Percentiles rank a stretch among this genome's conserved stretches.
These are phyloP conservation scores for Combretum micranthum DNA, from an alignment of 345 rosid genomes.

Conservation along the genomic window DNA sequence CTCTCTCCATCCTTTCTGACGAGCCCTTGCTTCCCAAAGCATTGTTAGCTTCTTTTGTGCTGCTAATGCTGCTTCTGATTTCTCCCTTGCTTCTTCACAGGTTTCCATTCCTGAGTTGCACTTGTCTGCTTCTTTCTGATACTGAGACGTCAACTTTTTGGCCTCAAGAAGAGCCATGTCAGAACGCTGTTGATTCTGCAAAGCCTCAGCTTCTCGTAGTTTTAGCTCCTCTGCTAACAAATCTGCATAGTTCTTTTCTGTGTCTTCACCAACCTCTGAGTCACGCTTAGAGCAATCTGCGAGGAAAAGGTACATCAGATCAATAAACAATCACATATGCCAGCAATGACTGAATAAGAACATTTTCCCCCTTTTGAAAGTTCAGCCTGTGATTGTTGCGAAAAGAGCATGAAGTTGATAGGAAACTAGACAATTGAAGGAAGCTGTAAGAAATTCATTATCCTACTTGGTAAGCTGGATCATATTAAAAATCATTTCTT, in stretches of 20 bases:
- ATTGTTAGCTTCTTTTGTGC: conserved; percentile 72
- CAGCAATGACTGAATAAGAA: not conserved
- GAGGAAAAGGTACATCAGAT: not conserved
- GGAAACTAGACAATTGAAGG: not conserved
- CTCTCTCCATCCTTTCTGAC: conserved; percentile 82
- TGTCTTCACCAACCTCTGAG: conserved; percentile 74
- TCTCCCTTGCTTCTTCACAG: conserved; percentile 94
- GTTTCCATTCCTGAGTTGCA: conserved; percentile 98
- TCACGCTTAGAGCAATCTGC: conserved; percentile 85
- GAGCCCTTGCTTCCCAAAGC: conserved; percentile 79
- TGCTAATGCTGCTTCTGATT: conserved; percentile 55
- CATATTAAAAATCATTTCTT: too few species aligned
- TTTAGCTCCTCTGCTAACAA: conserved; percentile 77
- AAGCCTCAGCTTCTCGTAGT: conserved; percentile 67
- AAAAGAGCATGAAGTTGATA: not conserved
- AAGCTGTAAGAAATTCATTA: too few species aligned
- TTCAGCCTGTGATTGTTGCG: not conserved
- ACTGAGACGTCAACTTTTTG: conserved; percentile 83
- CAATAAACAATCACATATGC: not conserved
- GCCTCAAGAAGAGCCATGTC: conserved; percentile 85
- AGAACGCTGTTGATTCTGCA: conserved; percentile 68
- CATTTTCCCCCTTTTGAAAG: not conserved
- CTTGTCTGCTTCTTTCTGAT: conserved; percentile 97
- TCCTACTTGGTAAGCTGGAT: too few species aligned
- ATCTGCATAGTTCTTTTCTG: conserved; percentile 73